phyloP scores from a whole-genome alignment of 2,329 filamentous ascomycete genomes.

The Lasiodiplodia citricola region DNA sequence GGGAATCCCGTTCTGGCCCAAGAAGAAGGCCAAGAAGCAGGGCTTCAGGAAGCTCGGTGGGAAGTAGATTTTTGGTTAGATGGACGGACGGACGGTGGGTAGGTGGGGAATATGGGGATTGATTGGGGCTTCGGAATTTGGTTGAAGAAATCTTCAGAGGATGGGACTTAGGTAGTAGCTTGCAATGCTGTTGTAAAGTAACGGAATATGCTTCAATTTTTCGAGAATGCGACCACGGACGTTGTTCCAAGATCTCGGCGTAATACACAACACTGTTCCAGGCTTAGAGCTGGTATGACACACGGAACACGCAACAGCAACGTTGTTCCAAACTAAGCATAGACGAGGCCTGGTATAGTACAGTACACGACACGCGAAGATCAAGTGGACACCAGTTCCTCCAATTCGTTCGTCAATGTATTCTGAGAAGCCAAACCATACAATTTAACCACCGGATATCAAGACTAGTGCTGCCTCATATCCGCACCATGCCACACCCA shows the following conservation, averaged over 20 bases:
- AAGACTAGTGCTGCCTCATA: not conserved
- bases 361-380: not conserved
- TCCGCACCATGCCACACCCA: not conserved
- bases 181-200: no score
- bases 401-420: not conserved
- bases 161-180: no score
- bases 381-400: not conserved
- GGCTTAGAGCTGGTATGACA: not conserved
- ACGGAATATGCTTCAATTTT: no score
- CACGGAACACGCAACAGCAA: not conserved
- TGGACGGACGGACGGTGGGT: no score
- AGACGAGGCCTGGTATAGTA: not conserved
- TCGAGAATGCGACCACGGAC: no score
- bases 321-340: not conserved
- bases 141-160: no score
- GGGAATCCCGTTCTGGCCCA: not conserved
- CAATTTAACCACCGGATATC: constrained; percentile 1
- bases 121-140: not conserved
- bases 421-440: not conserved
- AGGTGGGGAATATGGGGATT: not conserved
- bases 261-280: no score
- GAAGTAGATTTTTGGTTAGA: not conserved
- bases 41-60: not conserved
- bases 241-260: no score
- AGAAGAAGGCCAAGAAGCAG: constrained; percentile 11